phyloP scores from a whole-genome alignment of 352 stramenopile species.

The Elongisporangium anandrum region DNA sequence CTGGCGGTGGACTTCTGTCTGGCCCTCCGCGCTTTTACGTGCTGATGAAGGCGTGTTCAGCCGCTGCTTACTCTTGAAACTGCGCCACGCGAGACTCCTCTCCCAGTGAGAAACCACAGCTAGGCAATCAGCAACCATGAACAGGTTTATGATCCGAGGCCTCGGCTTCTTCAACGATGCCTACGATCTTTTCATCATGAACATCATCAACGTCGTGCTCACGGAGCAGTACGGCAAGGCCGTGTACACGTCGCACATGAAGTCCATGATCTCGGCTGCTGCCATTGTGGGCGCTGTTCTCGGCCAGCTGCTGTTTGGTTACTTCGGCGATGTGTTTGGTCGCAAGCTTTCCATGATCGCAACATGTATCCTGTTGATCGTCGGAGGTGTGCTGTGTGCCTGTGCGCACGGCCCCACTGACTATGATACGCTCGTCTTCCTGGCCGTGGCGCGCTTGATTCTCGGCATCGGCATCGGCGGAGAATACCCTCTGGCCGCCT shows the following conservation, averaged over 20 bases:
- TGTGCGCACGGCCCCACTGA: slow-evolving; percentile 19
- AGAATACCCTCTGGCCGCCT: slow-evolving; percentile 33
- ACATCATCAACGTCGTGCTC: too few relatives aligned
- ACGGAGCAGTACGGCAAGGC: slow-evolving; percentile 52
- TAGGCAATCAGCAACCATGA: slow-evolving; percentile 23
- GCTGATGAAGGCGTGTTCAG: too few relatives aligned
- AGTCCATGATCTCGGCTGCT: slow-evolving; percentile 47
- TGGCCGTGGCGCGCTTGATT: slow-evolving; percentile 28
- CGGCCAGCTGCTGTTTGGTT: slow-evolving; percentile 48
- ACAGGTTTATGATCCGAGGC: slow-evolving; percentile 50
- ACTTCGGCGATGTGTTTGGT: slow-evolving; percentile 47
- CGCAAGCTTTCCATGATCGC: slow-evolving; percentile 53
- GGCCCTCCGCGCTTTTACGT: too few relatives aligned
- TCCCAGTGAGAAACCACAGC: too few relatives aligned
- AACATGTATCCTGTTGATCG: slow-evolving; percentile 42
- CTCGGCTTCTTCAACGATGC: slow-evolving; percentile 65
- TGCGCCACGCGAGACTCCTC: too few relatives aligned
- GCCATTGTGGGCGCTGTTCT: slow-evolving; percentile 50
- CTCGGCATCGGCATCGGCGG: slow-evolving; percentile 36
- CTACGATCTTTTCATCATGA: too few relatives aligned
- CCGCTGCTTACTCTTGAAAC: too few relatives aligned
- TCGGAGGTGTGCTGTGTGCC: slow-evolving; percentile 40
- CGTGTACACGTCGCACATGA: slow-evolving; percentile 52
- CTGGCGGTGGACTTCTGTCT: too few relatives aligned
- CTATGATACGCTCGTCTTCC: slow-evolving; percentile 30